Conservation (phyloP, 2,329 filamentous ascomycete genomes). For the Aspergillus persii region DNA sequence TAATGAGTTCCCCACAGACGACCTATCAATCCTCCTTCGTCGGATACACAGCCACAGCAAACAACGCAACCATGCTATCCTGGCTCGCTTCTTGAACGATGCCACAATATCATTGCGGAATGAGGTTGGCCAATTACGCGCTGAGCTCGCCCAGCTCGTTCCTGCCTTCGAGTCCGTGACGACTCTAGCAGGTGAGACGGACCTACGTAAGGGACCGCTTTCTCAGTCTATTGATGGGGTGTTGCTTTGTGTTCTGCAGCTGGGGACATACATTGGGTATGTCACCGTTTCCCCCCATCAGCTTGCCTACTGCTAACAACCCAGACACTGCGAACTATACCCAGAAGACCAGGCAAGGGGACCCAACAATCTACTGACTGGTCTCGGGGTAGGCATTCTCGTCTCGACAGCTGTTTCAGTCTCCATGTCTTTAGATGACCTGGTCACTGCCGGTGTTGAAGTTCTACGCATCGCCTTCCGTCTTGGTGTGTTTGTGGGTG, state of each 20-base stretch:
- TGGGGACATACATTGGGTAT: slow-evolving; percentile 48
- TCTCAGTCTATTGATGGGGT: slow-evolving; percentile 47
- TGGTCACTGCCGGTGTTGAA: slow-evolving; percentile 43
- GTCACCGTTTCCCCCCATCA: not conserved
- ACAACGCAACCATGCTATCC: slow-evolving; percentile 30
- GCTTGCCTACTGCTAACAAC: not conserved
- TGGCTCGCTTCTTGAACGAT: slow-evolving; percentile 45
- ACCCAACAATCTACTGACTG: slow-evolving; percentile 20
- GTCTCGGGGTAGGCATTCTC: slow-evolving; percentile 48
- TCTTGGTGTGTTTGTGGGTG: slow-evolving; percentile 45
- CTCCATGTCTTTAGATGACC: slow-evolving; percentile 37
- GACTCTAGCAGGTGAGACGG: slow-evolving; percentile 11
- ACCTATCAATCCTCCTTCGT: slow-evolving; percentile 42
- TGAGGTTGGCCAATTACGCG: slow-evolving; percentile 33
- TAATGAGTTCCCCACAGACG: slow-evolving; percentile 50
- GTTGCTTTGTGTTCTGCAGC: slow-evolving; percentile 41
- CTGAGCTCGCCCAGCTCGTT: slow-evolving; percentile 14
- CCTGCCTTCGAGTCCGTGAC: slow-evolving; percentile 23
- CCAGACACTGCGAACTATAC: slow-evolving; percentile 10
- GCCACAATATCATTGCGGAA: slow-evolving; percentile 42
- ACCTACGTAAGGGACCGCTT: slow-evolving; percentile 43
- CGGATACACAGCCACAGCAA: slow-evolving; percentile 44
- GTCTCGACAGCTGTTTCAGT: slow-evolving; percentile 44
- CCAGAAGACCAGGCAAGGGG: slow-evolving; percentile 5
- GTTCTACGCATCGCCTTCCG: slow-evolving; percentile 48